These are phyloP conservation scores for Starmerella sp. DNA, from an alignment of 805 yeast species.

Conservation along the genomic window DNA sequence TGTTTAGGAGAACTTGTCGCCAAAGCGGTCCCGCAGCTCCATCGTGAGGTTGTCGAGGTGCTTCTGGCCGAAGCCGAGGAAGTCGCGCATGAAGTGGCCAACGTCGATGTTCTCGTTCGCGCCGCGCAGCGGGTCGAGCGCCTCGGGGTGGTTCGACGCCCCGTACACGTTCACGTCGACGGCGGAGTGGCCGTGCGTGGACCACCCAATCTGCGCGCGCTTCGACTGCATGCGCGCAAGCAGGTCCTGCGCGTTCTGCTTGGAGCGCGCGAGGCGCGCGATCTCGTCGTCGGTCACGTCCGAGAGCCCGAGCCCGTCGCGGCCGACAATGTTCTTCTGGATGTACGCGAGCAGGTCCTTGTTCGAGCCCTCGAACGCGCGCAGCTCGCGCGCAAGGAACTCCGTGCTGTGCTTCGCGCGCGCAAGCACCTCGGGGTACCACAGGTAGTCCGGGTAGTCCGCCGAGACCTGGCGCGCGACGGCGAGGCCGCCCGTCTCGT, in stretches of 20 bases:
- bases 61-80: slow-evolving; percentile 29
- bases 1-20: slow-evolving; percentile 2
- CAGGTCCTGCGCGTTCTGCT: slow-evolving; percentile 33
- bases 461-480: slow-evolving; percentile 64
- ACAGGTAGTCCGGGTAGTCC: slow-evolving; percentile 70
- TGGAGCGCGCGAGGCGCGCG: slow-evolving; percentile 31
- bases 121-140: slow-evolving; percentile 34
- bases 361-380: slow-evolving; percentile 25
- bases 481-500: slow-evolving; percentile 93
- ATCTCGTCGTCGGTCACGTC: slow-evolving; percentile 50
- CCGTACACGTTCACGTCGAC: slow-evolving; percentile 92
- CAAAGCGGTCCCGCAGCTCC: slow-evolving; percentile 18
- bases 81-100: slow-evolving; percentile 57
- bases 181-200: slow-evolving; percentile 92
- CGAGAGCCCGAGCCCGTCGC: slow-evolving; percentile 52
- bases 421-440: slow-evolving; percentile 71
- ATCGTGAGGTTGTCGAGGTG: slow-evolving; percentile 24
- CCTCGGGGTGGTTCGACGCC: slow-evolving; percentile 36
- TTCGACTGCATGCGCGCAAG: slow-evolving; percentile 60
- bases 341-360: slow-evolving; percentile 37
- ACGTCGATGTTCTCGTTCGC: slow-evolving; percentile 80
- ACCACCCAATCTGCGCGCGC: slow-evolving; percentile 92
- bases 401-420: slow-evolving; percentile 73
- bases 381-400: slow-evolving; percentile 42
- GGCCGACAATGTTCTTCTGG: slow-evolving; percentile 40